Conservation (phyloP, 345 rosid species). For the Acer campestre region DNA sequence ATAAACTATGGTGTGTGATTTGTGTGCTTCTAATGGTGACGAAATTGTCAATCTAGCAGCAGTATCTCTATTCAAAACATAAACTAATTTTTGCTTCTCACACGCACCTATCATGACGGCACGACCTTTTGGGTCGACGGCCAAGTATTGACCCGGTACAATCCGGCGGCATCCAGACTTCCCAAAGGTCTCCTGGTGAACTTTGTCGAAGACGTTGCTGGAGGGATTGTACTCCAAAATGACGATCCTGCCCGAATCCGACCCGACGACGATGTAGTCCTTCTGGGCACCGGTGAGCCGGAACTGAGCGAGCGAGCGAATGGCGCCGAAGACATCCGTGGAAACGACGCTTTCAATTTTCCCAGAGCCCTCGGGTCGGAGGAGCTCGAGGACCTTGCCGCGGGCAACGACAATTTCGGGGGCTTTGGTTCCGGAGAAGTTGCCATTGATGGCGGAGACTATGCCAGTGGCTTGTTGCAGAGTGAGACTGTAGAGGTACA, state of each 20-base stretch:
- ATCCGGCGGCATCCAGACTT: conserved; percentile 94
- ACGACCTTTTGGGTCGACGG: conserved; percentile 92
- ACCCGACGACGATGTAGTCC: conserved; percentile 93
- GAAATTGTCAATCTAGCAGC: conserved; percentile 91
- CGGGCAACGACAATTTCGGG: conserved; percentile 97
- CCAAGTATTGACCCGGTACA: conserved; percentile 94
- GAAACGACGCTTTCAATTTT: conserved; percentile 89
- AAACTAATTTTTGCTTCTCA: conserved; percentile 94
- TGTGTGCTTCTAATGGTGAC: conserved; percentile 96
- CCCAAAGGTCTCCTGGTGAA: conserved; percentile 96
- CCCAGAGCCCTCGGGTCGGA: conserved; percentile 89
- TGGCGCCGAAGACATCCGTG: conserved; percentile 89
- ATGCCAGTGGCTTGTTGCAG: conserved; percentile 95
- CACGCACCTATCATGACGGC: conserved; percentile 97
- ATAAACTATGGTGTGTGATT: conserved; percentile 87
- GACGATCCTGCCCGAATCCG: conserved; percentile 95
- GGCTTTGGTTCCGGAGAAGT: conserved; percentile 87
- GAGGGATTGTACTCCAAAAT: conserved; percentile 87
- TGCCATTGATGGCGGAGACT: conserved; percentile 82
- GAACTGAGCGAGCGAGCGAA: conserved; percentile 86
- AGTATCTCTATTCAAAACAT: conserved; percentile 95
- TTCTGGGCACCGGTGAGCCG: conserved; percentile 90
- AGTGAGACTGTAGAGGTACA: conserved; percentile 94
- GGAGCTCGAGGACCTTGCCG: conserved; percentile 91
- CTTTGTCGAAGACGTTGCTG: conserved; percentile 80